Percentiles rank a stretch among this genome's conserved stretches.
These are phyloP conservation scores for Xylaria sp. DNA, from an alignment of 495 filamentous ascomycete species.

Conservation along the genomic window DNA sequence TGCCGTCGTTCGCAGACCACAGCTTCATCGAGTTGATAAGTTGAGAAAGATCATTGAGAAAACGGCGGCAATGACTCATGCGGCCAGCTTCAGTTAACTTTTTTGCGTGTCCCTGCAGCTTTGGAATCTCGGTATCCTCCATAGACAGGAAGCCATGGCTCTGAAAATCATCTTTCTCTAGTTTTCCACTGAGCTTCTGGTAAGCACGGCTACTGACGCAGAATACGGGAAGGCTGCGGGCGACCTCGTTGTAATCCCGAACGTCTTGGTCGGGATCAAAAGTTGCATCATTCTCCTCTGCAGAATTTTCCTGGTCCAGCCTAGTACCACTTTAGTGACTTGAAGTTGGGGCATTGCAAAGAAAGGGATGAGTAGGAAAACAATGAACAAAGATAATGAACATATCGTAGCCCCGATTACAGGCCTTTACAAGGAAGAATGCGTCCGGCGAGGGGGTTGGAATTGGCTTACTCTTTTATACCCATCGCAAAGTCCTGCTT, in stretches of 20 bases:
- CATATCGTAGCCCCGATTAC: not conserved
- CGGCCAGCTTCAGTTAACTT: slow-evolving; percentile 60
- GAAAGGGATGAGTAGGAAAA: not conserved
- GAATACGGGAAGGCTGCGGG: slow-evolving; percentile 65
- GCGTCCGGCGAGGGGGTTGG: no score
- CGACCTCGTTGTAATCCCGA: slow-evolving; percentile 67
- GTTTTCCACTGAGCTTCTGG: slow-evolving; percentile 63
- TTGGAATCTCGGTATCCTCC: slow-evolving; percentile 61
- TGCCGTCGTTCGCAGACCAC: slow-evolving; percentile 61
- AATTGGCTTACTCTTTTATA: slow-evolving; percentile 53
- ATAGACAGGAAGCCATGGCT: slow-evolving; percentile 45
- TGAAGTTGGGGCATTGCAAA: not conserved
- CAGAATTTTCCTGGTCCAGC: slow-evolving; percentile 43
- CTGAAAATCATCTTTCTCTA: slow-evolving; percentile 49
- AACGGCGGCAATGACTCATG: slow-evolving; percentile 34
- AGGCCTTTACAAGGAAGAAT: not conserved
- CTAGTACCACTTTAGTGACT: slow-evolving; percentile 33
- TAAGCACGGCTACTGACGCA: slow-evolving; percentile 68
- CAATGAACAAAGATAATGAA: not conserved
- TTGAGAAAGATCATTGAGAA: slow-evolving; percentile 59
- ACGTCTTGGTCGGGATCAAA: slow-evolving; percentile 56
- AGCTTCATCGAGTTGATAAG: slow-evolving; percentile 65
- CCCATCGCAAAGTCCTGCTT: slow-evolving; percentile 67
- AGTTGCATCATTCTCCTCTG: slow-evolving; percentile 39
- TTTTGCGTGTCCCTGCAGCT: slow-evolving; percentile 65